These are phyloP conservation scores for Durio zibethinus DNA, from an alignment of 345 rosid species.

Conservation along the genomic window DNA sequence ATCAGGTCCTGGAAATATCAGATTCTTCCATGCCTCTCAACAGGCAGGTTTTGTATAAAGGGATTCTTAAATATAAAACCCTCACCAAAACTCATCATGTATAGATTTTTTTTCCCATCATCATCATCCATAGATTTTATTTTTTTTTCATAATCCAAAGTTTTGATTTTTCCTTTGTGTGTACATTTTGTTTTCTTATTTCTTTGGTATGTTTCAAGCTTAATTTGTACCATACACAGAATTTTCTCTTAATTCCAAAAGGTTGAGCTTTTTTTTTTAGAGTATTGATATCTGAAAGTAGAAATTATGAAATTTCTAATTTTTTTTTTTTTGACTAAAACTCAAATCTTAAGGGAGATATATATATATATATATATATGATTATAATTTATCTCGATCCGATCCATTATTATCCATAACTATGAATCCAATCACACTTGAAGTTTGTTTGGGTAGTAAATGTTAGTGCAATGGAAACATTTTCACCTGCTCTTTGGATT, in stretches of 20 bases:
- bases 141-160: not conserved
- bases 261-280: not conserved
- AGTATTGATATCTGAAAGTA: not conserved
- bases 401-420: too few relatives aligned
- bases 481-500: too few relatives aligned
- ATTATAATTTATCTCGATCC: too few relatives aligned
- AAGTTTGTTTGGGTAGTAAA: too few relatives aligned
- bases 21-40: conserved; percentile 39
- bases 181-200: not conserved
- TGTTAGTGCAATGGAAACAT: too few relatives aligned
- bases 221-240: not conserved
- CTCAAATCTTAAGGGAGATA: not conserved
- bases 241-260: not conserved
- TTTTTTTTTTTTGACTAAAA: not conserved
- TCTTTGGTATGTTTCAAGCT: not conserved
- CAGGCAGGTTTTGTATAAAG: conserved; percentile 45
- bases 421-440: too few relatives aligned
- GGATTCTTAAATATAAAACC: conserved; percentile 29
- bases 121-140: too few relatives aligned
- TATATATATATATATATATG: too few relatives aligned
- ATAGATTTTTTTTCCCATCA: not conserved
- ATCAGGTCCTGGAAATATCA: not conserved
- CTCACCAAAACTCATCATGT: conserved; percentile 9
- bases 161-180: not conserved
- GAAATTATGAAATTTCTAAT: not conserved